Evolutionary conservation across 2,329 filamentous ascomycete species (phyloP), one percentile per base, ranked within the genome.

Genomic region (Diplodia intermedia): DNA sequence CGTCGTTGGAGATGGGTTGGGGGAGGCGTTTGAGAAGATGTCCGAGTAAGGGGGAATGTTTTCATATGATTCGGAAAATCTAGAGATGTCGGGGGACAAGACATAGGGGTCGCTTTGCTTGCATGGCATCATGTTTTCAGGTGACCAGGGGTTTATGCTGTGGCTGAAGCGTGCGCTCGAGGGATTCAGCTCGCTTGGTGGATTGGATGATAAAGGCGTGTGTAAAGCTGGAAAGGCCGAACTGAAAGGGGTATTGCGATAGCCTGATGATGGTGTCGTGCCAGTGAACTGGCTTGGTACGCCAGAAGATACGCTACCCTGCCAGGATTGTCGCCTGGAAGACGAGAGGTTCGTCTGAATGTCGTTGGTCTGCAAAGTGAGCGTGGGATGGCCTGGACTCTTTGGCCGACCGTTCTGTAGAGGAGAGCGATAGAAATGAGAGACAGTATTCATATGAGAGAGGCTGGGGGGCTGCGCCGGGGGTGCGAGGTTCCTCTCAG

Each of bases 331-430:
- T n/a, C 57, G 33, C 11, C 57, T 43, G 2, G 40, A 61, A 4
- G 56, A 61, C 9, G 57, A 33, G 26, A 61, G 29, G 12, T 33
- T 33, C 9, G 40, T 26, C 14, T 61, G 57, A 20, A 49, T 49
- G 14, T 8, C 18, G 15, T 1, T 26, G 15, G 57, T 61, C 9
- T 61, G 14, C 18, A 61, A 5, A n/a, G 11, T 47, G 4, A 61
- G 57, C 9, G 4, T 49, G 3, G 56, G 56, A 14, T 12, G 38
- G 18, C 26, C 5, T 5, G 40, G 57, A 26, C 23, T 61, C 15
- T 40, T 61, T 14, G 26, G 7, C 20, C 26, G 33, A 9, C 2
- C 7, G 14, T 7, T n/a, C 15, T 12, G 15, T 4, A 5, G 2
- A 26, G 12, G 8, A 2, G 9, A 9, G n/a, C 9, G 57, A 23